Evolutionary conservation across 2,329 filamentous ascomycete species (phyloP), one percentile per base, ranked within the genome.

Genomic region (Aspergillus chevalieri): DNA sequence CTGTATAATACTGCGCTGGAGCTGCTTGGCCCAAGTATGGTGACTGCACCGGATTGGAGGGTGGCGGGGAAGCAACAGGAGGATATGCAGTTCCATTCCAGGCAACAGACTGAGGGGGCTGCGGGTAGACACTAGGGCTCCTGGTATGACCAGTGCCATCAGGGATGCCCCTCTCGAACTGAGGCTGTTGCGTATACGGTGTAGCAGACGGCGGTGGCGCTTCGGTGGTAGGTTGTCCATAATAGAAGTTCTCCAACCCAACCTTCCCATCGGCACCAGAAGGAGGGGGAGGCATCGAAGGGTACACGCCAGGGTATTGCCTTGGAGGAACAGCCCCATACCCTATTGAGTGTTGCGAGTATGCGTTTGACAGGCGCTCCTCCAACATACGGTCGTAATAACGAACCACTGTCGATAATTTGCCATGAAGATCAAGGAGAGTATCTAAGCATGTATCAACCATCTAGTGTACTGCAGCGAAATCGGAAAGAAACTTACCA

Each of bases 351-450:
- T 92, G 87, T 62, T 95, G 89, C 55, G 84, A 87, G 66, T 97
- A 97, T 1, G 93, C 92, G 67, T 87, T 94, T 7, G 90, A 95
- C 22, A 98, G 77, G 36, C 93, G 84, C 55, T 98, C 93, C 70
- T 98, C 93, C 14, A 98, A 79, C 93, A 98, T 97, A 38, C 90
- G 84, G 68, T 98, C 93, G 65, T 98, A 98, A 66, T 97, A 97
- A 30, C 93, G 83, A 4, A 98, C 93, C 22, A 97, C 93, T 0
- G 92, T 96, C 0, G 92, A 93, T 21, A 98, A 77, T 67, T 98
- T 98, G 15, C 90, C 87, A 66, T 98, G 93, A 0, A 98, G 77
- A 67, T 98, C 93, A 21, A 97, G 80, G 8, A 98, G 78, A 0
- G 92, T 93, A 67, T 98, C 91, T 93, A 53, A 7, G 12, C 3